Evolutionary conservation across 306 rosid species (phyloP).

Genomic region (Quercus wislizeni): DNA sequence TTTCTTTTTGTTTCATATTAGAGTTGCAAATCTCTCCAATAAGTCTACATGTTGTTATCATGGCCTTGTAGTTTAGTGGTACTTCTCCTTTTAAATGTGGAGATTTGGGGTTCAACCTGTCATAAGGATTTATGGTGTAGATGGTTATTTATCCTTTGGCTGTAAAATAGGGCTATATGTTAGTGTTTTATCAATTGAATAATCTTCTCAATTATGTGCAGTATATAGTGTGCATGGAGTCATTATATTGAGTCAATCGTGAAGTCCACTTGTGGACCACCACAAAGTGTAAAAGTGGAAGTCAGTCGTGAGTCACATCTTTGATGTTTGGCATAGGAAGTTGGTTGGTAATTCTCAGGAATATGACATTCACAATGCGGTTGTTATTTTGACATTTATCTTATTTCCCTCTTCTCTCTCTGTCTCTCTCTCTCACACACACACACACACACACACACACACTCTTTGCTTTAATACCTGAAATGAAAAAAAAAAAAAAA

Average conservation of each 20-base stretch:
- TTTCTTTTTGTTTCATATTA: neutral
- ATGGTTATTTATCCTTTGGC: neutral
- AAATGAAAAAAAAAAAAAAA: neutral
- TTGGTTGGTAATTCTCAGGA: neutral
- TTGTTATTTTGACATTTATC: neutral
- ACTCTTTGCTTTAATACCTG: neutral
- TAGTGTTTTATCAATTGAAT: neutral
- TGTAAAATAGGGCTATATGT: neutral
- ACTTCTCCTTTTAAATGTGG: neutral
- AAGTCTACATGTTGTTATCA: neutral
- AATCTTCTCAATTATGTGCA: neutral
- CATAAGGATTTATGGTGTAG: neutral
- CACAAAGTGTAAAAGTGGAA: neutral
- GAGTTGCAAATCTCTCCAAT: neutral
- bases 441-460: too few relatives aligned
- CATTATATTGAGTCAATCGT: neutral
- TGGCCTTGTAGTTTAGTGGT: neutral
- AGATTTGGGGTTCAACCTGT: neutral
- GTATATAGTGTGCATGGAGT: neutral
- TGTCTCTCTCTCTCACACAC: too few relatives aligned
- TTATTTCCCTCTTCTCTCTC: neutral
- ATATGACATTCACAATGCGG: neutral
- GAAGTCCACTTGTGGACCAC: too few relatives aligned
- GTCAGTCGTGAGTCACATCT: neutral
- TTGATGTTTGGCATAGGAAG: neutral